Percentiles rank a stretch among this genome's conserved stretches.
These are phyloP conservation scores for Arabidopsis thaliana DNA, from an alignment of 345 rosid species.

Conservation along the genomic window DNA sequence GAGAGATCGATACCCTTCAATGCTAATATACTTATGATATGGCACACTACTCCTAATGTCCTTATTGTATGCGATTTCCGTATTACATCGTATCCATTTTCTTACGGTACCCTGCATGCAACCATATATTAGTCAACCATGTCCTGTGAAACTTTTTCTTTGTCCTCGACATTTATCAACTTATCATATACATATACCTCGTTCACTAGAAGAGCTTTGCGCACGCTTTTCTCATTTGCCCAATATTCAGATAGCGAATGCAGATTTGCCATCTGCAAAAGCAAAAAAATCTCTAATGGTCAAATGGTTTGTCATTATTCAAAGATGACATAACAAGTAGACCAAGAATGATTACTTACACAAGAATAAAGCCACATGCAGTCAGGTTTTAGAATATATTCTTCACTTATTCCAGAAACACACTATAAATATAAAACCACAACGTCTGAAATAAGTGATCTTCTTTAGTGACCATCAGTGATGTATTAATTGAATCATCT, in stretches of 20 bases:
- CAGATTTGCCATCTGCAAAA: neutral
- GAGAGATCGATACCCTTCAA: conserved; percentile 35
- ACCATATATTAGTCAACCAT: too few species aligned
- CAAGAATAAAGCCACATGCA: too few species aligned
- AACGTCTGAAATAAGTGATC: neutral
- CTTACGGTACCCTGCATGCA: conserved; percentile 21
- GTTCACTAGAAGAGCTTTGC: conserved; percentile 21
- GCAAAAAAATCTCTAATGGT: too few species aligned
- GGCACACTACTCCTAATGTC: conserved; percentile 23
- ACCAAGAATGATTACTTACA: too few species aligned
- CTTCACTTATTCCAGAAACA: conserved; percentile 8
- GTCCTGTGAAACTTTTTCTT: too few species aligned
- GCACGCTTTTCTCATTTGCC: conserved; percentile 27
- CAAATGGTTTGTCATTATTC: too few species aligned
- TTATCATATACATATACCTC: conserved; percentile 2
- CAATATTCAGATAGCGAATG: conserved; percentile 13
- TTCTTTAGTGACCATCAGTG: too few species aligned
- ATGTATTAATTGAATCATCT: neutral
- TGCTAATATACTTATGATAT: conserved; percentile 18
- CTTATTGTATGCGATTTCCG: neutral
- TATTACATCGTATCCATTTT: conserved; percentile 25
- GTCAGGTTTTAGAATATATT: too few species aligned
- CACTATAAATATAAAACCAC: conserved; percentile 16
- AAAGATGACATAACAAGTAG: too few species aligned
- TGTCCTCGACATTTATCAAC: neutral